These are phyloP conservation scores for Dendrostoma leiphaemia DNA, from an alignment of 2,329 filamentous ascomycete species.

Conservation along the genomic window DNA sequence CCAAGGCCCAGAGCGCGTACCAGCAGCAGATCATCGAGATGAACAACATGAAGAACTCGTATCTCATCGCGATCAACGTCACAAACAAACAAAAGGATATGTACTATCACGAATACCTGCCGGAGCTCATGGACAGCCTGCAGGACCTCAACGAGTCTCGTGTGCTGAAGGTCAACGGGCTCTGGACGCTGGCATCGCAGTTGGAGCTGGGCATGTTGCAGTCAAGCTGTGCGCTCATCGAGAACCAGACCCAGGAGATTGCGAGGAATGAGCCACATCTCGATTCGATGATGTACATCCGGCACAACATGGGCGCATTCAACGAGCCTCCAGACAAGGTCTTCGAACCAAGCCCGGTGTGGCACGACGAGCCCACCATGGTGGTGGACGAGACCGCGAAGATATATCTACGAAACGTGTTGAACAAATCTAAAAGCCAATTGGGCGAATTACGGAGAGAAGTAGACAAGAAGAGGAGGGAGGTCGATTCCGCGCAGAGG, in stretches of 20 bases:
- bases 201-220: conserved; percentile 79
- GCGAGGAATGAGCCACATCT: conserved; percentile 82
- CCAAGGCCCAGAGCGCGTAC: conserved; percentile 87
- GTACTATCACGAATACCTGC: conserved; percentile 96
- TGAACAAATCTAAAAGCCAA: conserved; percentile 86
- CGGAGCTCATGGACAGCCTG: conserved; percentile 87
- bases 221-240: conserved; percentile 69
- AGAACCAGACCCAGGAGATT: conserved; percentile 76
- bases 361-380: conserved; percentile 91
- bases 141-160: conserved; percentile 93
- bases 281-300: conserved; percentile 97
- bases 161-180: conserved; percentile 75
- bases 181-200: conserved; percentile 79
- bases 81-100: conserved; percentile 97
- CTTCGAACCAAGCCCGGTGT: conserved; percentile 94
- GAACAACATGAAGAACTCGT: conserved; percentile 98
- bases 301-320: conserved; percentile 81
- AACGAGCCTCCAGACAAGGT: conserved; percentile 80
- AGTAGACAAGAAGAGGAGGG: conserved; percentile 79
- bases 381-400: conserved; percentile 83
- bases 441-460: conserved; percentile 78
- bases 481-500: conserved; percentile 76
- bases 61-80: conserved; percentile 92
- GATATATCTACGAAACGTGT: conserved; percentile 85
- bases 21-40: conserved; percentile 92